Evolutionary conservation across 2,329 filamentous ascomycete genomes (phyloP).

Genomic region (Aspergillus jensenii): DNA sequence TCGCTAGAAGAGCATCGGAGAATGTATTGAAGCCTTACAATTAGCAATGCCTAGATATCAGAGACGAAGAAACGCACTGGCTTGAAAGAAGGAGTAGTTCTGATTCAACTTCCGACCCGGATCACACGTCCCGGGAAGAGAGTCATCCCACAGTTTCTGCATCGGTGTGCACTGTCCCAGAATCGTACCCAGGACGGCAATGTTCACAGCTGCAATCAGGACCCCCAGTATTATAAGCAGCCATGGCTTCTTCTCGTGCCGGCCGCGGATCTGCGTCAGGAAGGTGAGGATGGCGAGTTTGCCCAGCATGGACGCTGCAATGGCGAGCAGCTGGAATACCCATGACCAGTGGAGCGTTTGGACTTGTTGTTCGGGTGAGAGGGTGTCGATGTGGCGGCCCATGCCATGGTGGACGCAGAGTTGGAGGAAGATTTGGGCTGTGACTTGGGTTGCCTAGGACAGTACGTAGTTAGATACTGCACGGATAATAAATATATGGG

Average conservation of each 20-base stretch:
- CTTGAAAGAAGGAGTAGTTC: constrained; percentile 2
- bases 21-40: not conserved
- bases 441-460: not conserved
- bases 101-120: not conserved
- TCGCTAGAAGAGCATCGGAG: not conserved
- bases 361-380: not conserved
- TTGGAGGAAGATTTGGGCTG: constrained; percentile 1
- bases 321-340: constrained; percentile 1
- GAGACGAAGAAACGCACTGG: not conserved
- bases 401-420: not conserved
- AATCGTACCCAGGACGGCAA: not conserved
- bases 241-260: constrained; percentile 2
- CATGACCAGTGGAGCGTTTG: constrained; percentile 5
- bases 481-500: too few relatives aligned
- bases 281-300: constrained; percentile 3
- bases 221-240: not conserved
- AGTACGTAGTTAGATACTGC: not conserved
- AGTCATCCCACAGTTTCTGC: constrained; percentile 4
- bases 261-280: constrained; percentile 2
- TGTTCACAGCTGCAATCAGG: not conserved
- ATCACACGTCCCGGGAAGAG: not conserved
- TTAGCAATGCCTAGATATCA: not conserved
- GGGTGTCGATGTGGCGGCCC: not conserved
- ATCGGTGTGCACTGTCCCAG: not conserved
- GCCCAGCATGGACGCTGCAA: not conserved